Evolutionary conservation across 352 stramenopile species (phyloP), one percentile per base, ranked within the genome.

Genomic region (Pythium dissotocum): DNA sequence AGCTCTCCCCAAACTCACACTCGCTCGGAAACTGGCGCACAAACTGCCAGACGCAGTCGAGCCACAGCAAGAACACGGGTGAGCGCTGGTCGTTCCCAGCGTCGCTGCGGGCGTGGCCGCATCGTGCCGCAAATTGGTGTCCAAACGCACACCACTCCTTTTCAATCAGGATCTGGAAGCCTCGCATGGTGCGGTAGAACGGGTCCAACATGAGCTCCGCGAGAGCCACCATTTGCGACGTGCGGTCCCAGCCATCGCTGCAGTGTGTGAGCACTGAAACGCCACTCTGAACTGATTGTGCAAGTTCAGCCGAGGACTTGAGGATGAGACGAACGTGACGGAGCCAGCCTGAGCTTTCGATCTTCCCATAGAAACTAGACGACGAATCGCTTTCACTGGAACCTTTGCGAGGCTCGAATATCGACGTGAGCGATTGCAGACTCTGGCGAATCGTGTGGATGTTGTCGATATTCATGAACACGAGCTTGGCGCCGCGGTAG

Each of bases 141-240:
- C 98, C 98, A 76, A 99, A 99, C 36, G 82, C 90, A 73, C 97
- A 97, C 93, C 98, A 99, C 60, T 99, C 98, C 72, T 99, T 99
- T 82, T 99, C 97, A 16, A 99, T 88, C 10, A 99, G 81, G 16
- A 80, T 70, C 58, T 94, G 88, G 64, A 99, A 99, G 2, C 98
- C 98, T 36, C 93, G 82, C n/a, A 98, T 69, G 8, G 98, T 99
- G 40, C 98, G 88, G 70, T 99, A 99, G 80, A 97, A 98, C 14
- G 97, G 95, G 75, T 99, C 98, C 14, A 99, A 73, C 70, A 99
- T 89, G 30, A 99, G 69, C 82, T 99, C 91, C 0, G 97, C 93
- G 12, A 99, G 77, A 24, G 89, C 87, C 1, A 93, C 86, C 65
- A 99, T 98, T 85, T 99, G 97, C 9, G 96, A 88, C 3, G 98